These are phyloP conservation scores for Curvularia hawaiiensis DNA, from an alignment of 2,329 filamentous ascomycete species.

Conservation along the genomic window DNA sequence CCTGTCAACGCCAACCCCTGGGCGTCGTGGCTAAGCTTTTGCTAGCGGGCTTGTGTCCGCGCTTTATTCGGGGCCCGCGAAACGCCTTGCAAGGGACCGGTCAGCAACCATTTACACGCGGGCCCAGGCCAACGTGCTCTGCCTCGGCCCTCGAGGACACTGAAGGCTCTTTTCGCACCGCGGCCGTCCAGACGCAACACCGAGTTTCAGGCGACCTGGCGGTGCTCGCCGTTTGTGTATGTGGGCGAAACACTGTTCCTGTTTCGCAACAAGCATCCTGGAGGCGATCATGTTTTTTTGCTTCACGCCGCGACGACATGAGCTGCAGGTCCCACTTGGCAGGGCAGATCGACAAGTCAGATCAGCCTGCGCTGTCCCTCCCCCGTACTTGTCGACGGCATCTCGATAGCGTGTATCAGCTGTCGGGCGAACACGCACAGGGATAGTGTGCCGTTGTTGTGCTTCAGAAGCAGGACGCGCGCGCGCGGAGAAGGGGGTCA, in stretches of 20 bases:
- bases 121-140: background rate
- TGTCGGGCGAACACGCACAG: background rate
- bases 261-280: conserved; percentile 1
- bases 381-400: background rate
- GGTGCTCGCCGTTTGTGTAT: background rate
- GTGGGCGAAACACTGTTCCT: background rate
- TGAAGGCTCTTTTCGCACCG: background rate
- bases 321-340: conserved; percentile 14
- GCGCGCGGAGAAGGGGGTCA: too few species aligned
- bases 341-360: conserved; percentile 4
- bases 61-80: background rate
- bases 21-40: background rate
- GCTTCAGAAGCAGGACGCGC: background rate
- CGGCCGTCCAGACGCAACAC: background rate
- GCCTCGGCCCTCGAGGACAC: background rate
- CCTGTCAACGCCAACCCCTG: background rate
- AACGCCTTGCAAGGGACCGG: background rate
- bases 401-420: background rate
- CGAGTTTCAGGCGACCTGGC: conserved; percentile 2
- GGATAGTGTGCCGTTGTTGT: too few species aligned
- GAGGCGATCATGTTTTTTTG: conserved; percentile 10
- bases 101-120: background rate
- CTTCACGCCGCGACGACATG: conserved; percentile 1
- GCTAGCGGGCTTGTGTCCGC: background rate
- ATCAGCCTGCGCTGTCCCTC: background rate